Percentiles rank a stretch among this genome's conserved stretches.
These are phyloP conservation scores for Kwoniella shivajii DNA, from an alignment of 1,284 basidiomycete species.

Conservation along the genomic window DNA sequence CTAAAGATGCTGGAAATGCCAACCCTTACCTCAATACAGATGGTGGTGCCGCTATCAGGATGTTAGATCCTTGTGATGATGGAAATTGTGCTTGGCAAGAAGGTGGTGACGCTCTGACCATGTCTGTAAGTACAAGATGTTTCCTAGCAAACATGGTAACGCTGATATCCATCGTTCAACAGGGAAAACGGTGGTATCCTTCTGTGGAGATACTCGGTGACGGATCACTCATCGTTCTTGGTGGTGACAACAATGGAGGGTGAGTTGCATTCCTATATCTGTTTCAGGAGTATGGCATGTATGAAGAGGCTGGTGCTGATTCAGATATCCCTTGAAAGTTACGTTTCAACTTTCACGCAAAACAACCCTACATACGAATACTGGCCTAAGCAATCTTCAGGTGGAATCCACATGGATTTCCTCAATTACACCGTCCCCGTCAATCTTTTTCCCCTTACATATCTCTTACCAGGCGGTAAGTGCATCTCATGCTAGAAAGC, in stretches of 20 bases:
- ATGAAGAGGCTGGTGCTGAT: not conserved
- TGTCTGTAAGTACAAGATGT: conserved; percentile 61
- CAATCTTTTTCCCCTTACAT: conserved; percentile 84
- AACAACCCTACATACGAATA: conserved; percentile 78
- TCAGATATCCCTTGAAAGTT: conserved; percentile 60
- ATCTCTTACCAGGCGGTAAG: conserved; percentile 77
- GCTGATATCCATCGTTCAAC: not conserved
- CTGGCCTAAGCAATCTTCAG: conserved; percentile 65
- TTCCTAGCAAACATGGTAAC: not conserved
- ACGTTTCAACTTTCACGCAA: conserved; percentile 67
- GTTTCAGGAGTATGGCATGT: not conserved
- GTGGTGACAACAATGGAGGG: conserved; percentile 53
- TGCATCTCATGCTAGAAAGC: conserved; percentile 3
- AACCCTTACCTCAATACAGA: conserved; percentile 61
- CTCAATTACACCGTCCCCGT: conserved; percentile 83
- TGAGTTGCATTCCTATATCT: conserved; percentile 11
- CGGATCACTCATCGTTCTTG: conserved; percentile 58
- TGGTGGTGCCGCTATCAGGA: conserved; percentile 62
- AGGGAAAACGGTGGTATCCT: conserved; percentile 75
- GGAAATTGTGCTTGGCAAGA: conserved; percentile 68
- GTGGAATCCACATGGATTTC: conserved; percentile 70
- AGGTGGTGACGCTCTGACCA: conserved; percentile 43
- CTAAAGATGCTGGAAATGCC: conserved; percentile 35
- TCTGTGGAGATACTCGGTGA: conserved; percentile 59
- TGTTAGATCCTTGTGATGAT: conserved; percentile 73